Conservation (phyloP, 495 filamentous ascomycete species). For the Xylaria telfairii region DNA sequence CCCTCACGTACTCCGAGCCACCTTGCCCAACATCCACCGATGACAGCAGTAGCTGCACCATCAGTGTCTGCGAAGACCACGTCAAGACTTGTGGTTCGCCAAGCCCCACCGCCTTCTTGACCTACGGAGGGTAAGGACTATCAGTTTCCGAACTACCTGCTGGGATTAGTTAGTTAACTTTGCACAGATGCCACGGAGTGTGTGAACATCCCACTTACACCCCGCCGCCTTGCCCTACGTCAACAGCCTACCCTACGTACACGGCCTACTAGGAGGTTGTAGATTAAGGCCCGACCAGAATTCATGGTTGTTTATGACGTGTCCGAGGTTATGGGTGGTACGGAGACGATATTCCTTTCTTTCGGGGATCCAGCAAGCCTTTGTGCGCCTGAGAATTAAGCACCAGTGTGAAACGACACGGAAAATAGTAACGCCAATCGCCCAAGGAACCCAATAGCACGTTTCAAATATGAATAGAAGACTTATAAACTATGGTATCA, state of each 20-base stretch:
- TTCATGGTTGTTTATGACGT: background rate
- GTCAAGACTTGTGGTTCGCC: conserved; percentile 19
- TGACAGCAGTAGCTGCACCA: conserved; percentile 5
- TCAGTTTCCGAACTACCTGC: conserved; percentile 18
- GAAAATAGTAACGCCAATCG: background rate
- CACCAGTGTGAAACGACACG: background rate
- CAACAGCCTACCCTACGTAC: background rate
- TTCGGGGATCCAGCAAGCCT: background rate
- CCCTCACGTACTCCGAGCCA: conserved; percentile 24
- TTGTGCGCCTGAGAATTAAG: background rate
- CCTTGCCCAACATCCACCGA: conserved; percentile 10
- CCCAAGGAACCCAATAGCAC: background rate
- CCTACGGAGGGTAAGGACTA: conserved; percentile 22
- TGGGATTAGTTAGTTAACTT: background rate
- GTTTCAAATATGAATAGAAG: background rate
- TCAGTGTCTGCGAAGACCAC: conserved; percentile 23
- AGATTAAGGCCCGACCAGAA: background rate
- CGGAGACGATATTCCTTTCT: background rate
- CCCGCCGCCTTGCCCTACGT: conserved; percentile 32
- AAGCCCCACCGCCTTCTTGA: conserved; percentile 15
- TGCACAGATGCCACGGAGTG: conserved; percentile 32
- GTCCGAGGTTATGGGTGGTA: background rate
- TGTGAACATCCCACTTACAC: conserved; percentile 36
- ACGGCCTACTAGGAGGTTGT: background rate
- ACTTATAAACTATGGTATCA: conserved; percentile 10